These are phyloP conservation scores for Xerocomus brunneocitrinus DNA, from an alignment of 768 basidiomycete genomes.

Conservation along the genomic window DNA sequence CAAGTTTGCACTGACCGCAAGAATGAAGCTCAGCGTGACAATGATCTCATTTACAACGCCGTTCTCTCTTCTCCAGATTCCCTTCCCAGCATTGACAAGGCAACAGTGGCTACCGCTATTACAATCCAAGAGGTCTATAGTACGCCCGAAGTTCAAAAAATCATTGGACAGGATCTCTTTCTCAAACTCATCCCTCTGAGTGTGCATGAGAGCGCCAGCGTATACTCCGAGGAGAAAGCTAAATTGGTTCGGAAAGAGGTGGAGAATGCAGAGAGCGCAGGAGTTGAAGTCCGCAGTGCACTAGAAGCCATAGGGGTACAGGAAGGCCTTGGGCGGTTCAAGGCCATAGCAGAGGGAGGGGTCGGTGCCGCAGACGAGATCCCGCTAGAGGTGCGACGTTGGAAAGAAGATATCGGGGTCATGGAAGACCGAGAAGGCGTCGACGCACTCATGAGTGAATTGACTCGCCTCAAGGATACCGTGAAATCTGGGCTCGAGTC, in stretches of 20 bases:
- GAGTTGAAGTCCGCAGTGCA: constrained; percentile 72
- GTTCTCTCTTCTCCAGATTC: constrained; percentile 75
- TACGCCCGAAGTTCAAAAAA: constrained; percentile 86
- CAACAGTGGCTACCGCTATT: constrained; percentile 75
- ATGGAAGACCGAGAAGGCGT: constrained; percentile 68
- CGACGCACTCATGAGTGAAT: constrained; percentile 54
- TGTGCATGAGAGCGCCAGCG: constrained; percentile 92
- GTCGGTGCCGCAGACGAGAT: constrained; percentile 62
- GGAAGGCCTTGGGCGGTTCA: constrained; percentile 62
- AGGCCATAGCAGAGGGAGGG: constrained; percentile 64
- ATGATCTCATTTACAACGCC: constrained; percentile 97
- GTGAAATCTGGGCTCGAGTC: constrained; percentile 60
- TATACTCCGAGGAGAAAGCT: constrained; percentile 99
- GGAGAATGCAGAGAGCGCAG: constrained; percentile 80
- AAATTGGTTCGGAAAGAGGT: constrained; percentile 87
- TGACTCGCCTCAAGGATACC: constrained; percentile 53
- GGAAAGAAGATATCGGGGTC: constrained; percentile 67
- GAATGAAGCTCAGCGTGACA: constrained; percentile 77
- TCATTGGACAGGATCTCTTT: constrained; percentile 92
- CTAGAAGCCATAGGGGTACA: constrained; percentile 81
- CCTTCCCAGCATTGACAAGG: constrained; percentile 78
- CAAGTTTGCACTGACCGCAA: constrained; percentile 73
- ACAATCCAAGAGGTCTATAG: constrained; percentile 94
- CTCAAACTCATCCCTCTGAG: constrained; percentile 81
- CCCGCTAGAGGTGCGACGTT: constrained; percentile 63